These are phyloP conservation scores for Jimgerdemannia lactiflua DNA, from an alignment of 192 early-diverging fungal genomes.

Conservation along the genomic window DNA sequence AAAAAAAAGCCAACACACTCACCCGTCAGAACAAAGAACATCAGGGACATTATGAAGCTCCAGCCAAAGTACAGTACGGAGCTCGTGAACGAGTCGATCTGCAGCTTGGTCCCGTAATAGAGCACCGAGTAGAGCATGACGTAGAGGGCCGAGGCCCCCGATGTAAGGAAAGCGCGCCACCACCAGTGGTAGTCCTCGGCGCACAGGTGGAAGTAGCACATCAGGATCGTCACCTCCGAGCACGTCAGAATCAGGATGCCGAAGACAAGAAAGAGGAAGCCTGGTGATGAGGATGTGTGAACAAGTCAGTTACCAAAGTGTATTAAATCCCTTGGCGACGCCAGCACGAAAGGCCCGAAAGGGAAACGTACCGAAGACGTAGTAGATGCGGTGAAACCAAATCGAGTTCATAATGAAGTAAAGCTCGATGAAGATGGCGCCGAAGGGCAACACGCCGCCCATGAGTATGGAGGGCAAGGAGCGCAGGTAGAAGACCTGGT, in stretches of 20 bases:
- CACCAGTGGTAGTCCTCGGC: constrained; percentile 85
- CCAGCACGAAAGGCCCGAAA: too few relatives aligned
- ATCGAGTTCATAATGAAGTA: constrained; percentile 96
- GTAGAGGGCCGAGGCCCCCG: constrained; percentile 83
- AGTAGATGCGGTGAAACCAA: constrained; percentile 92
- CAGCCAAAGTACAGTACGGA: constrained; percentile 91
- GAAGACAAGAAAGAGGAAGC: constrained; percentile 89
- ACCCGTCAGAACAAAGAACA: constrained; percentile 77
- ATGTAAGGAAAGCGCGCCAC: constrained; percentile 87
- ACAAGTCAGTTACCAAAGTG: too few relatives aligned
- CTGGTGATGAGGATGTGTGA: neutral
- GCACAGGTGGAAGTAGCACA: constrained; percentile 90
- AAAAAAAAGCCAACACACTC: constrained; percentile 76
- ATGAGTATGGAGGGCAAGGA: constrained; percentile 70
- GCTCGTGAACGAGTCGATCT: constrained; percentile 77
- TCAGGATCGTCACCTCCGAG: constrained; percentile 81
- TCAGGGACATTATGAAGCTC: constrained; percentile 70
- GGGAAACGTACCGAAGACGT: constrained; percentile 64
- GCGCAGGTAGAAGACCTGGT: constrained; percentile 78
- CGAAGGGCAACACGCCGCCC: constrained; percentile 89
- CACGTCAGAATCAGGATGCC: constrained; percentile 80
- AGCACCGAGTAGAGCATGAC: constrained; percentile 87
- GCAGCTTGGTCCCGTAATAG: constrained; percentile 79
- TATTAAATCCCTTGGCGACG: too few relatives aligned
- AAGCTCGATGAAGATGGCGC: constrained; percentile 93